A percentile compares a stretch with the other conserved stretches of the same genome.
Evolutionary conservation across 176 grass and related monocot species (phyloP).

Genomic region (Juncus effusus): DNA sequence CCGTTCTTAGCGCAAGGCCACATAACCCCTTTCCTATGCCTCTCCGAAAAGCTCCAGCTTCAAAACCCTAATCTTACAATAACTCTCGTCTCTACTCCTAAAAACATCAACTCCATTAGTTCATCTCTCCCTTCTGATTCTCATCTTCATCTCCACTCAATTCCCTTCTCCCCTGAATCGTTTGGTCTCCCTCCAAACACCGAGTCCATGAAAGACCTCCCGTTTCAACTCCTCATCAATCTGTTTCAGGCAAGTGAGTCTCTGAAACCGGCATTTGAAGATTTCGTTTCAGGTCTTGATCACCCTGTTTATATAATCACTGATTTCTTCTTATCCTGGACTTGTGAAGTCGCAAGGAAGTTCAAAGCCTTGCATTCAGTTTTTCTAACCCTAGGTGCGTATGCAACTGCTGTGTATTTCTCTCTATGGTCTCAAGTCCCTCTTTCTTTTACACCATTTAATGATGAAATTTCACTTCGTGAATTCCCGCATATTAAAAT

Average conservation of each 20-base stretch:
- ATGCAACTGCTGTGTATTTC: neutral
- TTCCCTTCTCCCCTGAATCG: conserved; percentile 30
- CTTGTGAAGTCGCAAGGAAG: conserved; percentile 3
- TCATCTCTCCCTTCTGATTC: neutral
- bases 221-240: neutral
- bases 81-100: conserved; percentile 19
- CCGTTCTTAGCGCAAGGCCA: conserved; percentile 26
- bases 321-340: conserved; percentile 38
- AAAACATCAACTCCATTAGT: conserved; percentile 1
- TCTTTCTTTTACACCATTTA: neutral
- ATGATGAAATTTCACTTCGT: neutral
- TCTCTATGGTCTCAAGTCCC: conserved; percentile 16
- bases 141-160: conserved; percentile 8
- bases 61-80: neutral
- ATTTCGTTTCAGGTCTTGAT: conserved; percentile 5
- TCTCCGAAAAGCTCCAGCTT: neutral
- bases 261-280: conserved; percentile 36
- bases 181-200: conserved; percentile 37
- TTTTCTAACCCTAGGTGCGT: conserved; percentile 10
- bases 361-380: conserved; percentile 11
- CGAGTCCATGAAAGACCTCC: conserved; percentile 30
- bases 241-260: conserved; percentile 26
- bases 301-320: conserved; percentile 24
- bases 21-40: conserved; percentile 13
- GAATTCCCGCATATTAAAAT: conserved; percentile 25